These are phyloP conservation scores for Fraxinus cuspidata DNA, from an alignment of 257 asterid species.

Conservation along the genomic window DNA sequence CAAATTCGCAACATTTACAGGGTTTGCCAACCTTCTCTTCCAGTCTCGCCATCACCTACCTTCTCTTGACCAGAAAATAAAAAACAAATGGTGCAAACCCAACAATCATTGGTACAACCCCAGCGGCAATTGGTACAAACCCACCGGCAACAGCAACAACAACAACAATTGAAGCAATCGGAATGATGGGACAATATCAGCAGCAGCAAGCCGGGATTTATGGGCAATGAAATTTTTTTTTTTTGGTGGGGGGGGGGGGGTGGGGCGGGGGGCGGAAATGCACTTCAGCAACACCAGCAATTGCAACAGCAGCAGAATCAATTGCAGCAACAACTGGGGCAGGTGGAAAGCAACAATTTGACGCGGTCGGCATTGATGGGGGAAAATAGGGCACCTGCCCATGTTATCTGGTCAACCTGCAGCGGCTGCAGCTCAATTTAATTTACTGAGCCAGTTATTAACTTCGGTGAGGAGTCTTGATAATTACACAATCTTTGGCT, in stretches of 20 bases:
- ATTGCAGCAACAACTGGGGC: slow-evolving; percentile 52
- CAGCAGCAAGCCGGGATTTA: slow-evolving; percentile 54
- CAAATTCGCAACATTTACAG: slow-evolving; percentile 53
- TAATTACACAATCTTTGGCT: background rate
- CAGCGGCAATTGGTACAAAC: slow-evolving; percentile 35
- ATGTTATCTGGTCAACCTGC: slow-evolving; percentile 76
- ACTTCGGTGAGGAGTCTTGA: slow-evolving; percentile 54
- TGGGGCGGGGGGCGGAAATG: slow-evolving; percentile 52
- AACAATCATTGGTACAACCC: slow-evolving; percentile 37
- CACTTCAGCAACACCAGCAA: slow-evolving; percentile 29
- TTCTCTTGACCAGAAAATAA: slow-evolving; percentile 40
- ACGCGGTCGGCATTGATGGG: slow-evolving; percentile 75
- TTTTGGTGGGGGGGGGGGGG: slow-evolving; percentile 20
- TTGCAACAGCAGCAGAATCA: slow-evolving; percentile 38
- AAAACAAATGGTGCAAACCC: background rate
- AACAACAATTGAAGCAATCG: slow-evolving; percentile 27
- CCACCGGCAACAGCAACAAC: slow-evolving; percentile 52
- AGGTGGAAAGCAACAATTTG: slow-evolving; percentile 58
- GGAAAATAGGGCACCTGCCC: slow-evolving; percentile 69
- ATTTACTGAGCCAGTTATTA: slow-evolving; percentile 68
- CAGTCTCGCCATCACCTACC: slow-evolving; percentile 30
- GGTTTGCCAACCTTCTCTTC: slow-evolving; percentile 40
- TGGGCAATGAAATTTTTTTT: slow-evolving; percentile 67
- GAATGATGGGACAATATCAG: slow-evolving; percentile 53
- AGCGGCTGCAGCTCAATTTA: slow-evolving; percentile 65